phyloP scores from a whole-genome alignment of 139 green algal species.

The Zygnema circumcarinatum region DNA sequence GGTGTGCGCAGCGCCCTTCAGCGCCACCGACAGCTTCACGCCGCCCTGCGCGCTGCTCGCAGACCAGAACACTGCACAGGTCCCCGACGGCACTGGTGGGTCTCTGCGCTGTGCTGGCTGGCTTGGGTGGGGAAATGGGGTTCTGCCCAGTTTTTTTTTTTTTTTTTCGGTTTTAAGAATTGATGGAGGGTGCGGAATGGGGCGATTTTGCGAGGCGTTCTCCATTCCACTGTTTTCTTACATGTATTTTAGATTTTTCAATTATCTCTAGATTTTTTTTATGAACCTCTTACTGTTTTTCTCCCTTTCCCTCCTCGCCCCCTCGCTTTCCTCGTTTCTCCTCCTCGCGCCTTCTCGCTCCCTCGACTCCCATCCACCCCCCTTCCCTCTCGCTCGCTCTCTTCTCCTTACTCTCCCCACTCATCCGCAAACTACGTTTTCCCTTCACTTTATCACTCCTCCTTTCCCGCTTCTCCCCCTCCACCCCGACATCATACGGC shows the following conservation, averaged over 20 bases:
- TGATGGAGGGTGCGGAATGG: not conserved
- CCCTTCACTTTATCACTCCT: not conserved
- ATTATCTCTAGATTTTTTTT: too few relatives aligned
- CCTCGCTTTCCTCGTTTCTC: not conserved
- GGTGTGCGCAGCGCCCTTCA: not conserved
- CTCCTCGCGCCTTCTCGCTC: not conserved
- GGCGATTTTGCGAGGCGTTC: not conserved
- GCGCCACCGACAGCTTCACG: not conserved
- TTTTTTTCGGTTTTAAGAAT: not conserved
- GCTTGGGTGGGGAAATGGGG: not conserved
- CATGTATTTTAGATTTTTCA: not conserved
- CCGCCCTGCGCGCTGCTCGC: conserved; percentile 10
- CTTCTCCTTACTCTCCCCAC: not conserved
- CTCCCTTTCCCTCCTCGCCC: conserved; percentile 3
- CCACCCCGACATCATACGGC: too few relatives aligned
- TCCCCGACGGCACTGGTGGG: too few relatives aligned
- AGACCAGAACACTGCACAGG: too few relatives aligned
- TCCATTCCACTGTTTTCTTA: not conserved
- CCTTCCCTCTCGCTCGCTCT: not conserved
- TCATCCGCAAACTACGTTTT: not conserved
- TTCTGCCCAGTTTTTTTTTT: not conserved
- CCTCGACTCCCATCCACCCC: not conserved
- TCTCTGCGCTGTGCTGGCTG: not conserved
- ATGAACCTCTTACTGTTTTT: too few relatives aligned
- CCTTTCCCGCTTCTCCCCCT: not conserved